Evolutionary conservation across 1,284 basidiomycete species (phyloP), one percentile per base, ranked within the genome.

Genomic region (Stygiomarasmius scandens): DNA sequence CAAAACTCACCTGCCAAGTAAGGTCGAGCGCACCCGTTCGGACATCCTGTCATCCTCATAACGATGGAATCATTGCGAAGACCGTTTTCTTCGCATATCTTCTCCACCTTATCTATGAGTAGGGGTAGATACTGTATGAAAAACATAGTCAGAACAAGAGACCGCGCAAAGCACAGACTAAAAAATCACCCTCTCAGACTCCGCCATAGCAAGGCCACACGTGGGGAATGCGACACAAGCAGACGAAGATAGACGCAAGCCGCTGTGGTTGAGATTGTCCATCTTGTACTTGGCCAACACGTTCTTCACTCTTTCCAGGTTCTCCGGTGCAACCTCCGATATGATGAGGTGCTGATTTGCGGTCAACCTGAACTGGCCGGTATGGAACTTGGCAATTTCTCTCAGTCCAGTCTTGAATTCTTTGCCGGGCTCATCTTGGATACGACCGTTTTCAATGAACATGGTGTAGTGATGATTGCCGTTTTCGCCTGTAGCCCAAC

Each of bases 141-240:
- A 32, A 32, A 6, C 29, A 58, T 45, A 36, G 44, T 51, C 53
- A 59, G 50, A 63, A 49, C 59, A 24, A 55, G 34, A 27, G 48
- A 47, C 8, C 43, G 41, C 22, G 55, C 29, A n/a, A 22, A 50
- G 38, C 46, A 52, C 29, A 44, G 6, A 38, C 41, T 38, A 27
- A 47, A 23, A 19, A 73, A 85, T 58, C 61, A 89, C 87, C 43
- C 93, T 79, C 72, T 97, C 95, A 11, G 92, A 95, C 76, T 97
- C 95, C 25, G 95, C 95, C 93, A 96, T 96, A 12, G 95, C 95
- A 43, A 96, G 84, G 80, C 88, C 90, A 70, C 95, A 99, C 3
- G 96, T 99, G 5, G 97, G 96, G 84, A 99, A 97, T 1, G 96
- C 91, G 58, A 99, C 96, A 76, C 97, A 99, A 20, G 97, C 95